Evolutionary conservation across 2,329 filamentous ascomycete species (phyloP).

Genomic region (Sclerotinia minor): DNA sequence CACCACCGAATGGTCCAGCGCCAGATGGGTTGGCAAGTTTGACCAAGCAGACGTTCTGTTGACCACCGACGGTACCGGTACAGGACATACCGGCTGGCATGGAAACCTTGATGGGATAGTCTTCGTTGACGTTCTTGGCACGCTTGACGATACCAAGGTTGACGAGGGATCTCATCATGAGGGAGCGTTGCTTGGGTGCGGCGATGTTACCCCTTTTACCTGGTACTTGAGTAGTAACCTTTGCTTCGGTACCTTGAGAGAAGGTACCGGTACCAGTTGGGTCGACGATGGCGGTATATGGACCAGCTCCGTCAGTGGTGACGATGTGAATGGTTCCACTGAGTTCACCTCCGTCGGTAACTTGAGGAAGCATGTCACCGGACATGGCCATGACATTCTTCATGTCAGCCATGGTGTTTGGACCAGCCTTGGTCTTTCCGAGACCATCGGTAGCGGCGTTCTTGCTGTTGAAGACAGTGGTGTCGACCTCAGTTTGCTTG

Average conservation of each 20-base stretch:
- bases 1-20: slow-evolving; percentile 63
- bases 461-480: slow-evolving; percentile 53
- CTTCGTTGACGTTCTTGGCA: slow-evolving; percentile 39
- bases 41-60: slow-evolving; percentile 61
- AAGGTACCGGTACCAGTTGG: slow-evolving; percentile 54
- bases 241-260: slow-evolving; percentile 52
- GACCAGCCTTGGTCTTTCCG: slow-evolving; percentile 57
- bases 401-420: slow-evolving; percentile 59
- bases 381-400: slow-evolving; percentile 57
- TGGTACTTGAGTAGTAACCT: slow-evolving; percentile 55
- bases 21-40: slow-evolving; percentile 61
- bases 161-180: slow-evolving; percentile 36
- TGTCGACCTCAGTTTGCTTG: slow-evolving; percentile 48
- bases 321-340: slow-evolving; percentile 67
- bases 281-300: slow-evolving; percentile 60
- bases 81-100: slow-evolving; percentile 54
- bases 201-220: slow-evolving; percentile 46
- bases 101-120: slow-evolving; percentile 48
- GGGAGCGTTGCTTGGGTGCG: slow-evolving; percentile 35
- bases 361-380: slow-evolving; percentile 58
- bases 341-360: slow-evolving; percentile 56
- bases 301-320: slow-evolving; percentile 64
- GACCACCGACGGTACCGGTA: slow-evolving; percentile 60
- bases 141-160: slow-evolving; percentile 39
- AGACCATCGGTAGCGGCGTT: slow-evolving; percentile 53